Evolutionary conservation across 768 basidiomycete species (phyloP).

Genomic region (Tricholoma sp.): DNA sequence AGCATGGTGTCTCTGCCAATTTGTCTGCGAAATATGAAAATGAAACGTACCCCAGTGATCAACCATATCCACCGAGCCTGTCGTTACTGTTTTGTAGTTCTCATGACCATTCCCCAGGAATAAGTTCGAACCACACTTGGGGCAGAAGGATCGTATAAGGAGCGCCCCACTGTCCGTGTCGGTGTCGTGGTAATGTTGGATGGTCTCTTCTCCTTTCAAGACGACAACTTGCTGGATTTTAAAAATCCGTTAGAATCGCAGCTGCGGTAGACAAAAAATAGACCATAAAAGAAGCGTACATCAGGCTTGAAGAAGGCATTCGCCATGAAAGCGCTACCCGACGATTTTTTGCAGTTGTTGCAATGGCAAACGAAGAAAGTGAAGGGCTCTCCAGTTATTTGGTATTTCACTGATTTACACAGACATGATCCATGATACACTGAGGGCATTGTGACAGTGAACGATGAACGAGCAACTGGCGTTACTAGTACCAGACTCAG

Average conservation of each 20-base stretch:
- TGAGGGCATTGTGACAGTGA: not conserved
- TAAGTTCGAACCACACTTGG: constrained; percentile 32
- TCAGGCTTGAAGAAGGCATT: constrained; percentile 30
- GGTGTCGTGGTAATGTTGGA: constrained; percentile 24
- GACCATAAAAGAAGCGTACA: constrained; percentile 17
- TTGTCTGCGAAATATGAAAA: not conserved
- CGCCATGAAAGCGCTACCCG: constrained; percentile 36
- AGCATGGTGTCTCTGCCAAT: not conserved
- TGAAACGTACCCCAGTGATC: constrained; percentile 11
- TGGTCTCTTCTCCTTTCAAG: constrained; percentile 21
- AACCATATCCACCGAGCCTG: constrained; percentile 11
- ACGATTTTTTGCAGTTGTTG: constrained; percentile 36
- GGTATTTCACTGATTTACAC: constrained; percentile 31
- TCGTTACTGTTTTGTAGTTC: constrained; percentile 7
- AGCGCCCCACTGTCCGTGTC: constrained; percentile 26
- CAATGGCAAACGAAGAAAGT: constrained; percentile 39
- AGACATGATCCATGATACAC: constrained; percentile 30
- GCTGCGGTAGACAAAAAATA: not conserved
- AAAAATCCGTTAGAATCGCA: not conserved
- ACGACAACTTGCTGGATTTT: constrained; percentile 22
- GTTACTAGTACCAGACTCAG: too few relatives aligned
- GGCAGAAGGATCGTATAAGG: constrained; percentile 30
- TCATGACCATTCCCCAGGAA: constrained; percentile 14
- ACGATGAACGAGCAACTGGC: too few relatives aligned
- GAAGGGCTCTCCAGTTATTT: constrained; percentile 30